phyloP scores from a whole-genome alignment of 176 grass and related monocot genomes.

The Dactylis glomerata region DNA sequence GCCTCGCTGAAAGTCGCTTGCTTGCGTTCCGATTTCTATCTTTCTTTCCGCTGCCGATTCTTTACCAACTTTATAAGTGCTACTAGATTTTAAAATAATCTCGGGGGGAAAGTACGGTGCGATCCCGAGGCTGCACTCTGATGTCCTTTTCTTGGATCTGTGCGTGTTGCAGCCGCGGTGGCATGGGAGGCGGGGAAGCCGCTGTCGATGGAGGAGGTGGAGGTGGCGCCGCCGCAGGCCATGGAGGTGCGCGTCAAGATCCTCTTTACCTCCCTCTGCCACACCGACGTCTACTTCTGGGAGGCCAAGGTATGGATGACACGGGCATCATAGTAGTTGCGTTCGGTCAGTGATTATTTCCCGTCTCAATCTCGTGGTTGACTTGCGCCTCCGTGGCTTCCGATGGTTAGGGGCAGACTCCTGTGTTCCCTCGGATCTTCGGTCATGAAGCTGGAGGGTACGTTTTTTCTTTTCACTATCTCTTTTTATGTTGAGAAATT shows the following conservation, averaged over 20 bases:
- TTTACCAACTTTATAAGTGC: not conserved
- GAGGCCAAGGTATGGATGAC: slow-evolving; percentile 70
- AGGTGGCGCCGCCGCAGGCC: too few relatives aligned
- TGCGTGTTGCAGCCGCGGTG: slow-evolving; percentile 56
- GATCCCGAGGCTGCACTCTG: not conserved
- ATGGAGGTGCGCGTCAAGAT: slow-evolving; percentile 76
- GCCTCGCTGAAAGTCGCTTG: not conserved
- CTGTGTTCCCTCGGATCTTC: slow-evolving; percentile 87
- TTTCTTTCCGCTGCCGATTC: not conserved
- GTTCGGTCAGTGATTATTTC: not conserved
- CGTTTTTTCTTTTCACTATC: not conserved
- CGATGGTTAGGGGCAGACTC: slow-evolving; percentile 60
- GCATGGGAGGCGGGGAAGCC: slow-evolving; percentile 90
- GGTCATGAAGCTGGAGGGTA: slow-evolving; percentile 98
- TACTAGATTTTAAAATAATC: not conserved
- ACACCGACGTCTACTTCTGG: slow-evolving; percentile 94
- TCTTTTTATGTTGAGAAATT: not conserved
- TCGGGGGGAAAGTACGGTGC: not conserved
- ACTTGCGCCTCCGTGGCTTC: slow-evolving; percentile 21
- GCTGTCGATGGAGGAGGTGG: slow-evolving; percentile 73
- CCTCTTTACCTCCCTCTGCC: slow-evolving; percentile 77
- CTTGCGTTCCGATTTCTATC: not conserved
- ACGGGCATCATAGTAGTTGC: not conserved
- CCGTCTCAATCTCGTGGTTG: not conserved
- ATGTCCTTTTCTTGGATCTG: not conserved